Conservation (phyloP, 345 rosid species). For the Populus euphratica region DNA sequence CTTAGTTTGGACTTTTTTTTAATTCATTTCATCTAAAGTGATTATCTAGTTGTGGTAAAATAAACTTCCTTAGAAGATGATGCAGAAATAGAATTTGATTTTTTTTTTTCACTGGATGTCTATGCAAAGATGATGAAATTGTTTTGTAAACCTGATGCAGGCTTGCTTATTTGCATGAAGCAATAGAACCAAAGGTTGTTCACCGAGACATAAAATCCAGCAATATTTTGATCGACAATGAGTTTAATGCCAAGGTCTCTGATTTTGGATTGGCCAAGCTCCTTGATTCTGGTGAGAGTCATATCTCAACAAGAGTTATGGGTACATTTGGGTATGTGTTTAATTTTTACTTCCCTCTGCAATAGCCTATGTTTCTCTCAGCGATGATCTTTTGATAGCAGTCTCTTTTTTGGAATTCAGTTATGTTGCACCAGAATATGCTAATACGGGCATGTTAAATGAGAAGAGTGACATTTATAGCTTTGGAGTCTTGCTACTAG, state of each 20-base stretch:
- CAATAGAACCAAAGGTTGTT: conserved; percentile 94
- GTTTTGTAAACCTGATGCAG: conserved; percentile 35
- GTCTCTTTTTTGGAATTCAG: conserved; percentile 39
- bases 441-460: conserved; percentile 82
- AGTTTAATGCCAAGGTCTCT: conserved; percentile 74
- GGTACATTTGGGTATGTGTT: conserved; percentile 89
- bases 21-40: background rate
- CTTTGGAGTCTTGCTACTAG: conserved; percentile 89
- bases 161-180: conserved; percentile 97
- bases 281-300: conserved; percentile 82
- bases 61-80: background rate
- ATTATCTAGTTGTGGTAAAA: background rate
- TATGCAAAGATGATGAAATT: conserved; percentile 1
- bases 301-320: conserved; percentile 94
- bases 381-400: conserved; percentile 10
- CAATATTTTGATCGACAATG: conserved; percentile 79
- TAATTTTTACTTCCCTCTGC: background rate
- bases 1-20: background rate
- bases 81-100: background rate
- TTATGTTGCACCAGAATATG: conserved; percentile 97
- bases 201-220: conserved; percentile 96
- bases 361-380: background rate
- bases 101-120: background rate
- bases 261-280: conserved; percentile 99
- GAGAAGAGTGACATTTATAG: conserved; percentile 97